phyloP scores from a whole-genome alignment of 495 filamentous ascomycete species.

The Aspergillus egyptiacus region DNA sequence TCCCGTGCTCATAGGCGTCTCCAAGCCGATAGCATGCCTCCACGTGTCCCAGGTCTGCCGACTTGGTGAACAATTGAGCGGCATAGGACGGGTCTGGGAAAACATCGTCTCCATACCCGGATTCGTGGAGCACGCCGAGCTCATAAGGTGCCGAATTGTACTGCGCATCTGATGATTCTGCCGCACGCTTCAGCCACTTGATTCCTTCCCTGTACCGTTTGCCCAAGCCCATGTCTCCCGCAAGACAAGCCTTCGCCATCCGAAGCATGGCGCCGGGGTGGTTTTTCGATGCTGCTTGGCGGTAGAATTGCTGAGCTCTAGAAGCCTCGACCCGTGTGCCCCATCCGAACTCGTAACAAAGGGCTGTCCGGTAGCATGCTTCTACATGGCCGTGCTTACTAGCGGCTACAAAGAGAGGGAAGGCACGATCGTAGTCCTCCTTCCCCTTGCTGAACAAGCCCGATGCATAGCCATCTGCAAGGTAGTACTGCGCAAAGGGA shows the following conservation, averaged over 20 bases:
- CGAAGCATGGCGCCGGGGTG: conserved; percentile 94
- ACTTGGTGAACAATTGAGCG: conserved; percentile 88
- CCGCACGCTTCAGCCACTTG: conserved; percentile 93
- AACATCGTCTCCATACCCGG: conserved; percentile 84
- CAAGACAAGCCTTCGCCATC: conserved; percentile 82
- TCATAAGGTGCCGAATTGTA: conserved; percentile 94
- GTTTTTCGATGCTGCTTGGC: conserved; percentile 82
- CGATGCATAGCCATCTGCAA: conserved; percentile 89
- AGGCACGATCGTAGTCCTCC: conserved; percentile 83
- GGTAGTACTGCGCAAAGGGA: conserved; percentile 96
- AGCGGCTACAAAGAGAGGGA: conserved; percentile 84
- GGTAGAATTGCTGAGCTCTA: conserved; percentile 90
- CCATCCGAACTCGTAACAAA: conserved; percentile 99
- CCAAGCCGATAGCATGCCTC: conserved; percentile 83
- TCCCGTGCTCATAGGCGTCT: conserved; percentile 95
- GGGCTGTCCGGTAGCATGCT: conserved; percentile 83
- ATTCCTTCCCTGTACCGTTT: conserved; percentile 86
- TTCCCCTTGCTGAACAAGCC: conserved; percentile 91
- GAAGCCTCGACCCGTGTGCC: conserved; percentile 79
- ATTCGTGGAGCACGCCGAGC: conserved; percentile 79
- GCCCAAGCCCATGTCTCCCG: conserved; percentile 76
- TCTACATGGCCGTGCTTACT: conserved; percentile 97
- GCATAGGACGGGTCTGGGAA: conserved; percentile 87
- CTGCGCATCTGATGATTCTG: conserved; percentile 80
- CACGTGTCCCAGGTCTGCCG: conserved; percentile 83